Evolutionary conservation across 2,329 filamentous ascomycete species (phyloP), one percentile per base, ranked within the genome.

Genomic region (Beauveria rudraprayagi): DNA sequence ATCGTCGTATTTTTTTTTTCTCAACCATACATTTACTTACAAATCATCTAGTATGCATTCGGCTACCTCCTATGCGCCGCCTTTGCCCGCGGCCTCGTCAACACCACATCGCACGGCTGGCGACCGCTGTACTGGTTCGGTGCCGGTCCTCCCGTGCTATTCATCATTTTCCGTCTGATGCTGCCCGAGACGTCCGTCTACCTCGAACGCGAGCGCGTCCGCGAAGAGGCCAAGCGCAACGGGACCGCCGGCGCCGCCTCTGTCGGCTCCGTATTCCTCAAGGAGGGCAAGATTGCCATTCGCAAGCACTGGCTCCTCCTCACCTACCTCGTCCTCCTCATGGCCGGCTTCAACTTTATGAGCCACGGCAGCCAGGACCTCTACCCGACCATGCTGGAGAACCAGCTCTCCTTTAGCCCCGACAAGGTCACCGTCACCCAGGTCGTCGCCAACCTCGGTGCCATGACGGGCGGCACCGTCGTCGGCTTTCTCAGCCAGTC

Each of bases 281-380:
- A 80, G 1, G 91, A 96, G 74, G 91, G 89, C 63, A 90, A 89
- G 67, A 83, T 92, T 0, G 91, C 91, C 0, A 69, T 96, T 34
- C 87, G 84, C 73, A 83, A 84, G 11, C 90, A 96, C 73, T 96
- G 92, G 92, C 65, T 91, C 16, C 74, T 95, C 2, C 78, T 96
- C 61, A 77, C 86, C 41, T 96, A 96, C 74, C 79, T 96, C 61
- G 90, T 96, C 7, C 77, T 96, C 22, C 78, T 96, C 44, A 95
- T 95, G 90, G 88, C 90, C 1, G 91, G 91, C 4, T 94, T 96
- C 78, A 96, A 95, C 75, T 95, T 94, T 70, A 92, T 94, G 89
- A 89, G 86, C 19, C 90, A 92, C 70, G 89, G 89, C 59, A 88
- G 84, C 24, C 73, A 89, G 71, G 83, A 85, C 66, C 70, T 86